phyloP scores from a whole-genome alignment of 176 grass and related monocot genomes.

The Tillandsia fasciculata region DNA sequence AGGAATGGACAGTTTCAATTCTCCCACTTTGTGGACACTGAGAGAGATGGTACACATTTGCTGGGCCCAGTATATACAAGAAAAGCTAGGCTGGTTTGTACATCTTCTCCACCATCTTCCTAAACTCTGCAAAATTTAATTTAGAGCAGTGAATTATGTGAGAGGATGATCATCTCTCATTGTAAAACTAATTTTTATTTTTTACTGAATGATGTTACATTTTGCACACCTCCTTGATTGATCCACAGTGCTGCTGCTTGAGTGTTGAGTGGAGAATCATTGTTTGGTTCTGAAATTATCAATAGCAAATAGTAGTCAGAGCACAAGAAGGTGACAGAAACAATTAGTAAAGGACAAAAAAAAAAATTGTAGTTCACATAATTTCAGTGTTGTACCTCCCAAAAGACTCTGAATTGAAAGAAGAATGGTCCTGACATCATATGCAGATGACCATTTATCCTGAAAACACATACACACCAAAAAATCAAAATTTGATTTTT shows the following conservation, averaged over 20 bases:
- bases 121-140: slow-evolving; percentile 50
- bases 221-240: slow-evolving; percentile 62
- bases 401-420: slow-evolving; percentile 91
- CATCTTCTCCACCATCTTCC: slow-evolving; percentile 86
- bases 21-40: not conserved
- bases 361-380: not conserved
- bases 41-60: not conserved
- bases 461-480: slow-evolving; percentile 15
- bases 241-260: slow-evolving; percentile 78
- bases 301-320: not conserved
- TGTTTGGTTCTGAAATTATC: slow-evolving; percentile 71
- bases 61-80: not conserved
- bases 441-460: slow-evolving; percentile 97
- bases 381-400: slow-evolving; percentile 40
- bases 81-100: slow-evolving; percentile 41
- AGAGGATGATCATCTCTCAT: not conserved
- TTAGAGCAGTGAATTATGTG: not conserved
- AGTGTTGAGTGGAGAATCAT: slow-evolving; percentile 85
- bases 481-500: not conserved
- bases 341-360: not conserved
- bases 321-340: not conserved
- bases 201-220: not conserved
- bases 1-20: not conserved
- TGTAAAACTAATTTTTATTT: not conserved
- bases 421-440: slow-evolving; percentile 96